Evolutionary conservation across 2,329 filamentous ascomycete genomes (phyloP), one percentile per base, ranked within the genome.

Genomic region (Cladophialophora exuberans): DNA sequence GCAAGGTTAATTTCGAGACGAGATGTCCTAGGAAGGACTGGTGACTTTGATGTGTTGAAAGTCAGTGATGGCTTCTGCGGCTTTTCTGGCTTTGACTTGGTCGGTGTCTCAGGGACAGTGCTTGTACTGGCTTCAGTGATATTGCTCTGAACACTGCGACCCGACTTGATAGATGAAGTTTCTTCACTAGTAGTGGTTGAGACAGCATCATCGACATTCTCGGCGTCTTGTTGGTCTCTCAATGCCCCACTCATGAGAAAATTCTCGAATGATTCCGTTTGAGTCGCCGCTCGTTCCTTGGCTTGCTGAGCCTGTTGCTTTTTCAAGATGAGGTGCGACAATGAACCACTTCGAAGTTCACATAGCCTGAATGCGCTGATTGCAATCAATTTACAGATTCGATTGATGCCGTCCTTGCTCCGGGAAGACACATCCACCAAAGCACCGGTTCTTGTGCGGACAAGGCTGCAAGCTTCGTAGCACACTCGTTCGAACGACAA

Each of bases 341-440:
- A 30, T 10, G 57, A 46, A 4, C 57, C 59, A 39, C 59, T 57
- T 44, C 59, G 56, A 15, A 62, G 51, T 45, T 62, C 59, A 33
- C 59, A 62, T 17, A 62, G 55, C 44, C 59, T 33, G 44, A 48
- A 62, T 4, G 59, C 53, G 41, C 59, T 62, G 36, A 62, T 35
- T 2, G 59, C 59, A 23, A 62, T 57, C 31, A 62, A 44, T 44
- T 62, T 62, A 48, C 56, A 62, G 18, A 62, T 35, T 6, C 57
- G 56, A 33, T 62, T 62, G 46, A 62, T 62, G 33, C 59, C 59
- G 18, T 60, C 51, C 31, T 51, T 52, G 36, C 28, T 55, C 31
- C 50, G 57, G 13, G 53, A 31, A 3, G 59, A 62, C 6, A 62
- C 59, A 28, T 60, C 57, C 9, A 62, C 59, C 18, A 62, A 35